Conservation (phyloP, 2,329 filamentous ascomycete species). For the Scytalidium lignicola region DNA sequence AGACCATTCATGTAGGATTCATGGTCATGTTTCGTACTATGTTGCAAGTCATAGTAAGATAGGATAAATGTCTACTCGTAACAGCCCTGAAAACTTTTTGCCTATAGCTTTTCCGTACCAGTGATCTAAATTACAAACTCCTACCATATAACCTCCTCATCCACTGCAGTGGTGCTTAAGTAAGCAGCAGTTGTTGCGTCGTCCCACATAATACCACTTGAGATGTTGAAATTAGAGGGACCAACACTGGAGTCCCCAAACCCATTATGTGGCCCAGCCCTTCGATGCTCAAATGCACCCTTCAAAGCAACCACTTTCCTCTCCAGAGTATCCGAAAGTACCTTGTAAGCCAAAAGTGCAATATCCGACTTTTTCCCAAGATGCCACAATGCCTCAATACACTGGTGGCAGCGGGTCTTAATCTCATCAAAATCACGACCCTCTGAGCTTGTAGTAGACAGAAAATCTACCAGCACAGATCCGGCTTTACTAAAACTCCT, state of each 20-base stretch:
- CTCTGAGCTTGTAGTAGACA: slow-evolving; percentile 10
- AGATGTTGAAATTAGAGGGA: neutral
- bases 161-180: neutral
- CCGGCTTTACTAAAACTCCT: slow-evolving; percentile 46
- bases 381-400: slow-evolving; percentile 48
- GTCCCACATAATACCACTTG: neutral
- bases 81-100: no score
- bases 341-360: slow-evolving; percentile 34
- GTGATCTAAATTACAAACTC: neutral
- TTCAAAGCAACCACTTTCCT: neutral
- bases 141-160: neutral
- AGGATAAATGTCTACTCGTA: no score
- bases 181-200: neutral
- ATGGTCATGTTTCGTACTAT: no score
- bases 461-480: slow-evolving; percentile 28
- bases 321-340: slow-evolving; percentile 29
- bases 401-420: slow-evolving; percentile 38
- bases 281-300: no score
- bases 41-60: no score
- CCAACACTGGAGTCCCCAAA: neutral
- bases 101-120: no score
- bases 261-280: neutral
- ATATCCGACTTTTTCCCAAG: slow-evolving; percentile 52
- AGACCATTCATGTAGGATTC: no score
- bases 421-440: slow-evolving; percentile 16